Percentiles rank a stretch among this genome's conserved stretches.
Conservation (phyloP, 495 filamentous ascomycete species). For the Tuber magnatum region DNA sequence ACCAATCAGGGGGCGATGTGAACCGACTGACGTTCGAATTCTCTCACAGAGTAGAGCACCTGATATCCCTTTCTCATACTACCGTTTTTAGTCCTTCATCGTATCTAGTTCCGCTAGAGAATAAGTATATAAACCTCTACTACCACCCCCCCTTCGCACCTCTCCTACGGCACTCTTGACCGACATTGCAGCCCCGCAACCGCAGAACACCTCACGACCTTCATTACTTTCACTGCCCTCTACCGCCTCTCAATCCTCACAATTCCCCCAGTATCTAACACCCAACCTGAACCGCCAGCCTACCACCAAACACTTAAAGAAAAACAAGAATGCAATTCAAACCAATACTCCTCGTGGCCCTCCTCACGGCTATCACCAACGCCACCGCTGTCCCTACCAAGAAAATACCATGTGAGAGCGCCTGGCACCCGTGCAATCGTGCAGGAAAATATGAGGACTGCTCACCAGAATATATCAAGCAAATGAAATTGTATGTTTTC, state of each 20-base stretch:
- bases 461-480: slow-evolving; percentile 10
- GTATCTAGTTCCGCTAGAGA: neutral
- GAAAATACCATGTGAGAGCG: neutral
- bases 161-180: too few species aligned
- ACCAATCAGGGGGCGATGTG: neutral
- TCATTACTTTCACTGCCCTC: neutral
- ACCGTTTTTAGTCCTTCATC: neutral
- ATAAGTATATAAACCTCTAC: neutral
- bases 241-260: neutral
- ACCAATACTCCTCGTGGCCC: slow-evolving; percentile 6
- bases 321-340: slow-evolving; percentile 16
- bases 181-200: too few species aligned
- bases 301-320: neutral
- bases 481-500: slow-evolving; percentile 14
- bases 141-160: neutral
- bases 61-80: neutral
- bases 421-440: slow-evolving; percentile 10
- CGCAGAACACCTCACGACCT: too few species aligned
- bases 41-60: neutral
- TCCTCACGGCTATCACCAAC: slow-evolving; percentile 8
- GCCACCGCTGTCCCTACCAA: slow-evolving; percentile 5
- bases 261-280: too few species aligned
- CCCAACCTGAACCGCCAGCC: neutral
- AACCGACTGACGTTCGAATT: neutral
- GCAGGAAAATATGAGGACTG: slow-evolving; percentile 8